Percentiles rank a stretch among this genome's conserved stretches.
Conservation (phyloP, 116 monocot species). For the Dioscorea cayenensis region DNA sequence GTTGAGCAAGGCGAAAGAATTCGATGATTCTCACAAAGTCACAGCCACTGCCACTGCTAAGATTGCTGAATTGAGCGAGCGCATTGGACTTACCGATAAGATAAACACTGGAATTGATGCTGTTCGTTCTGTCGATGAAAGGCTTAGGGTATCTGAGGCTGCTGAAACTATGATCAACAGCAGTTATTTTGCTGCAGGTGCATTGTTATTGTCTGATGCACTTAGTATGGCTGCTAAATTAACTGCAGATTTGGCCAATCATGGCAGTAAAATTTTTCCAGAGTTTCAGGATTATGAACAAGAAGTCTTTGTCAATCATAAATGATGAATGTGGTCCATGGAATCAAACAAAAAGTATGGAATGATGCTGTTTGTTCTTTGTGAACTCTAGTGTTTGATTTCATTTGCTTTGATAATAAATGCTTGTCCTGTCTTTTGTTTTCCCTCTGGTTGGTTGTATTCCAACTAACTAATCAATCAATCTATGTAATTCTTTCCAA, state of each 20-base stretch:
- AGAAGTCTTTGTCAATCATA: background rate
- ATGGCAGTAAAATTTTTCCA: conserved; percentile 13
- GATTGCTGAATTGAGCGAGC: conserved; percentile 57
- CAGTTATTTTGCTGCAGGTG: conserved; percentile 78
- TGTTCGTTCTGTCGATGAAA: conserved; percentile 40
- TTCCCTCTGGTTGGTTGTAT: no score
- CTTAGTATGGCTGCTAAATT: conserved; percentile 44
- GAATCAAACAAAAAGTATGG: no score
- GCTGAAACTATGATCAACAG: conserved; percentile 47
- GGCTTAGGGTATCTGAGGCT: conserved; percentile 39
- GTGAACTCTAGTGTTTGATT: no score
- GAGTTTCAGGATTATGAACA: background rate
- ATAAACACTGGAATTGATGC: conserved; percentile 50
- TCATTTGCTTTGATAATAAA: no score
- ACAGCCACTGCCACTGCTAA: conserved; percentile 50
- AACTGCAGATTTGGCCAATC: conserved; percentile 51
- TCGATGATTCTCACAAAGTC: conserved; percentile 56
- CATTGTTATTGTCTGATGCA: conserved; percentile 55
- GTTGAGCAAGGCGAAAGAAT: conserved; percentile 50
- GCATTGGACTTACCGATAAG: conserved; percentile 61
- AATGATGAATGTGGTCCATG: background rate
- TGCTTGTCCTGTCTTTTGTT: no score
- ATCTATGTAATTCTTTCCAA: no score
- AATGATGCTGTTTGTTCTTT: no score
- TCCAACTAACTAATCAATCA: no score